Percentiles rank a stretch among this genome's conserved stretches.
Evolutionary conservation across 345 rosid genomes (phyloP).

Genomic region (Zanthoxylum bungeanum): DNA sequence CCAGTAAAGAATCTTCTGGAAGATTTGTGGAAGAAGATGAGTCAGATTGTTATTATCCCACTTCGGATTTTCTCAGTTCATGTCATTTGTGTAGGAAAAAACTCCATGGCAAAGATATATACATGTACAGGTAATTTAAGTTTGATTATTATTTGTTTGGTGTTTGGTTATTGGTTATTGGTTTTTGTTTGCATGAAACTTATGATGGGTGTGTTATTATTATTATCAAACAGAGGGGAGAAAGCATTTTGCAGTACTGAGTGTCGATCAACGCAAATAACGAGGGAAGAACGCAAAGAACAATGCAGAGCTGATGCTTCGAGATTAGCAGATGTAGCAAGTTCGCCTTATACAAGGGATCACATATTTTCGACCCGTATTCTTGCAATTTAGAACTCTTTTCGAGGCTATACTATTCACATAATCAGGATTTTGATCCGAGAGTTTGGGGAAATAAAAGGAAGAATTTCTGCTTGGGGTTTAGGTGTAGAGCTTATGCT

Average conservation of each 20-base stretch:
- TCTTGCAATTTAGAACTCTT: slow-evolving; percentile 47
- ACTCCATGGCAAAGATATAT: slow-evolving; percentile 70
- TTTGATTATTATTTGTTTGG: background rate
- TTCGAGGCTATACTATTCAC: background rate
- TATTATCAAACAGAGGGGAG: slow-evolving; percentile 57
- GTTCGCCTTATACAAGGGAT: slow-evolving; percentile 43
- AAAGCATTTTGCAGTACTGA: slow-evolving; percentile 79
- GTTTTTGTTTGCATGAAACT: background rate
- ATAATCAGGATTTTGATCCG: background rate
- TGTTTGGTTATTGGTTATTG: background rate
- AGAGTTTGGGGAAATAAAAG: background rate
- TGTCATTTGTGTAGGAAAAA: slow-evolving; percentile 67
- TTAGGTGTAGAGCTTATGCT: background rate
- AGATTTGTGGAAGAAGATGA: slow-evolving; percentile 23
- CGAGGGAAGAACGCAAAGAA: slow-evolving; percentile 58
- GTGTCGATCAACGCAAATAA: slow-evolving; percentile 68
- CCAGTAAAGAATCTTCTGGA: slow-evolving; percentile 23
- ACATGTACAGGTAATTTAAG: slow-evolving; percentile 73
- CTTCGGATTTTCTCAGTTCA: slow-evolving; percentile 55
- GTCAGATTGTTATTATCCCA: slow-evolving; percentile 27
- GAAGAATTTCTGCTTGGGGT: slow-evolving; percentile 3
- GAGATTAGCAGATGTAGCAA: slow-evolving; percentile 35
- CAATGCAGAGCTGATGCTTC: slow-evolving; percentile 53
- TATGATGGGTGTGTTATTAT: background rate
- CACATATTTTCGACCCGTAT: slow-evolving; percentile 70